Evolutionary conservation across 805 yeast genomes (phyloP), one percentile per base, ranked within the genome.

Genomic region (Metschnikowia baotianmanensis): DNA sequence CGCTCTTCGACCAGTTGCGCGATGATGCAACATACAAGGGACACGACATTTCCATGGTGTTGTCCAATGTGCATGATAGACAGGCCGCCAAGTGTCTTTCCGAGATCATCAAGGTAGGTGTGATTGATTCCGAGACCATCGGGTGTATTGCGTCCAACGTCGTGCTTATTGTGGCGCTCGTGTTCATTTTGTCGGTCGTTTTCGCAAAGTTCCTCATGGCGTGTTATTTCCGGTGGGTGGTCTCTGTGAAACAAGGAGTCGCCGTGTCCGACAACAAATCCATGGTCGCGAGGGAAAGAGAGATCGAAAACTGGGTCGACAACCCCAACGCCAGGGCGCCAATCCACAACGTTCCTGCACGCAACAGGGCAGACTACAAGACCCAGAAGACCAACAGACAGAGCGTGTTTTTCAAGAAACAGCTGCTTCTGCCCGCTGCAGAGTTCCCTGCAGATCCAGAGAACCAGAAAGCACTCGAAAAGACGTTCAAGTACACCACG

Each of bases 91-190:
- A 81, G 53, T 93, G 99, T 62, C 67, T 93, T 40, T 69, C 83
- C 9, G 98, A 93, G 62, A 85, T 88, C 39, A 71, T 86, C 37
- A 87, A 84, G 62, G 95, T 91, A 12, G 99, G 99, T 17, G 81
- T 79, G 35, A 78, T 93, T 30, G 98, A 93, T 58, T 79, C 90
- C 2, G 86, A 86, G 27, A 81, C 96, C 6, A 80, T 93, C 55
- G 99, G 99, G 5, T 93, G 99, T 66, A 81, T 93, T 56, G 95
- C 96, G 0, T 88, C 97, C 0, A 69, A 80, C 40, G 80, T 90
- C 28, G 96, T 93, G 1, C 74, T 93, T 45, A 78, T 80, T 52
- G 75, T 84, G 6, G 86, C 97, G 1, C 73, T 93, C 55, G 82
- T 85, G 8, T 88, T 93, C 58, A 90, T 93, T 53, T 70, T 93